Conservation (phyloP, 768 basidiomycete species). For the Agaricus sinodeliciosus region DNA sequence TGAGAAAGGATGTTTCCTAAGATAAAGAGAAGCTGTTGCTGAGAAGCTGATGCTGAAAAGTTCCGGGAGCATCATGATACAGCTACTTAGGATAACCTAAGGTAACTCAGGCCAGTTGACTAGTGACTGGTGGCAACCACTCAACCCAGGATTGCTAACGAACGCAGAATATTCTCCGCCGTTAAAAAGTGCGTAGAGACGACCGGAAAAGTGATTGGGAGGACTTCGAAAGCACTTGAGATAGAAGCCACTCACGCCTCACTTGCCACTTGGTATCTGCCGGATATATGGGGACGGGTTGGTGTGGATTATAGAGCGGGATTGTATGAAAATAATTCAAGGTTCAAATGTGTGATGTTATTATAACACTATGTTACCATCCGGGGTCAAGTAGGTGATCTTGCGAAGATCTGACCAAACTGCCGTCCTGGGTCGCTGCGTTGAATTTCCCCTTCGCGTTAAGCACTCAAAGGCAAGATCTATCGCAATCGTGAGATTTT, state of each 20-base stretch:
- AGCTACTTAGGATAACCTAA: slow-evolving; percentile 15
- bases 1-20: too few relatives aligned
- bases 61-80: slow-evolving; percentile 16
- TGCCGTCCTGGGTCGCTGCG: slow-evolving; percentile 23
- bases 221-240: slow-evolving; percentile 21
- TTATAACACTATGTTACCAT: slow-evolving; percentile 4
- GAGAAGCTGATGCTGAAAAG: slow-evolving; percentile 12
- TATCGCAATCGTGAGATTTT: slow-evolving; percentile 11
- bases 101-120: slow-evolving; percentile 5
- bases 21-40: not conserved
- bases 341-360: slow-evolving; percentile 7
- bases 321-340: not conserved
- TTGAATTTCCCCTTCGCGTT: slow-evolving; percentile 17
- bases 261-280: not conserved
- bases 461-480: slow-evolving; percentile 16
- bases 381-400: slow-evolving; percentile 14
- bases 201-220: slow-evolving; percentile 4
- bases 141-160: not conserved
- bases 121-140: slow-evolving; percentile 11
- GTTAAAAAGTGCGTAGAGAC: not conserved
- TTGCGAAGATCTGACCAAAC: slow-evolving; percentile 19
- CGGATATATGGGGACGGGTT: slow-evolving; percentile 6
- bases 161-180: slow-evolving; percentile 27
- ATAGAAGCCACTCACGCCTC: slow-evolving; percentile 7
- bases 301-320: not conserved